Conservation (phyloP, 768 basidiomycete species). For the Lentinula lateritia region DNA sequence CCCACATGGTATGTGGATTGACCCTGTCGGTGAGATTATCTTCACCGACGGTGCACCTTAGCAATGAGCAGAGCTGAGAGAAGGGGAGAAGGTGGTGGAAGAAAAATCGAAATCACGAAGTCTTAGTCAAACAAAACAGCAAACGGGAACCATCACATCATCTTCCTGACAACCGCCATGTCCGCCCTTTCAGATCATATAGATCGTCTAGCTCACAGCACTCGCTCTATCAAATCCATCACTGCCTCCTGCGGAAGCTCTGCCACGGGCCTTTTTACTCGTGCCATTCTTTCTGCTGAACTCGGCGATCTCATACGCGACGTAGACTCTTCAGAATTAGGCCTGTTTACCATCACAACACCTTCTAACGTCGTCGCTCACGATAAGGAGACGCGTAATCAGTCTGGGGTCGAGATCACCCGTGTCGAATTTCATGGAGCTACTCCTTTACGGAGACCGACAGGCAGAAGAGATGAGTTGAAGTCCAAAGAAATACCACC, state of each 20-base stretch:
- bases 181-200: slow-evolving; percentile 60
- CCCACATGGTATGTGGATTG: slow-evolving; percentile 7
- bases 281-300: slow-evolving; percentile 54
- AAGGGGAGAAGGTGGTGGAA: not conserved
- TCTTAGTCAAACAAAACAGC: not conserved
- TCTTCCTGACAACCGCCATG: slow-evolving; percentile 25
- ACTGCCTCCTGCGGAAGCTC: slow-evolving; percentile 26
- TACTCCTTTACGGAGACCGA: slow-evolving; percentile 55
- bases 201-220: slow-evolving; percentile 54
- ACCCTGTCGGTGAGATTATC: not conserved
- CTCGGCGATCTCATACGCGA: slow-evolving; percentile 79
- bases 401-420: slow-evolving; percentile 36
- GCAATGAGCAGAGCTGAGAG: not conserved
- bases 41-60: not conserved
- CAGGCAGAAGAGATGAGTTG: slow-evolving; percentile 32
- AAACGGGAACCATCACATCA: not conserved
- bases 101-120: not conserved
- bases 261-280: slow-evolving; percentile 47
- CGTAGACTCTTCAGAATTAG: slow-evolving; percentile 70
- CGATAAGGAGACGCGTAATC: slow-evolving; percentile 26
- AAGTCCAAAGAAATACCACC: slow-evolving; percentile 51
- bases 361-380: slow-evolving; percentile 15
- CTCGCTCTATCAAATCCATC: slow-evolving; percentile 45
- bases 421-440: slow-evolving; percentile 66
- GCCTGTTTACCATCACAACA: slow-evolving; percentile 61